Evolutionary conservation across 2,329 filamentous ascomycete species (phyloP), one percentile per base, ranked within the genome.

Genomic region (Fusarium oxysporum): DNA sequence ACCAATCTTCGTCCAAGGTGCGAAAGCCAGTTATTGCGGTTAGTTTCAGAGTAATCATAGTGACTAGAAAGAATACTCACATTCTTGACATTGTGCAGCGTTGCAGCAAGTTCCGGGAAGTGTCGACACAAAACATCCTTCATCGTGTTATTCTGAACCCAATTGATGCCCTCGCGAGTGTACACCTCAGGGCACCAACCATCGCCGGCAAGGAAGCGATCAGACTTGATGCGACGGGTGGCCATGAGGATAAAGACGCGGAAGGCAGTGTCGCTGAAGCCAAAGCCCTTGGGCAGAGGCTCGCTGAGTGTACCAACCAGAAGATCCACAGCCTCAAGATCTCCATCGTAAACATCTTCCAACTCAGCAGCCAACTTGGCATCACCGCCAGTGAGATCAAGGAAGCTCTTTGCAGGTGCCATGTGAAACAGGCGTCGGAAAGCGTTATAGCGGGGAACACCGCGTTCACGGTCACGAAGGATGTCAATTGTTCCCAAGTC

Each of bases 161-260:
- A 72, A 16, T 69, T 58, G 1, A 71, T 71, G 0, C 68, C 63
- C 6, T 71, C 68, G 3, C 51, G 68, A 0, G 68, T 72, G 7
- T 71, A 72, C 5, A 72, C 64, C 28, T 72, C 68, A 6, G 68
- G 63, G 21, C 68, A 71, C 68, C 68, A 71, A 0, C 68, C 68
- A 10, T 69, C 68, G 0, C 68, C 68, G 1, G 68, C 68, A 6
- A 71, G 58, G 38, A 71, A 71, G 0, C 68, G 68, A 25, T 71
- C 68, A 14, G 68, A 71, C 16, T 71, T 71, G 19, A 71, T 71
- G 5, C 68, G 68, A 0, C 68, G 57, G 1, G 68, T 69, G 0
- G 68, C 68, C 68, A 72, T 71, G 3, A 71, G 53, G 6, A 71
- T 71, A 7, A 71, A 71, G 0, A 71, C 68, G 2, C 68, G 63